Conservation (phyloP, 2,329 filamentous ascomycete genomes). For the Monilinia vaccinii-corymbosi region DNA sequence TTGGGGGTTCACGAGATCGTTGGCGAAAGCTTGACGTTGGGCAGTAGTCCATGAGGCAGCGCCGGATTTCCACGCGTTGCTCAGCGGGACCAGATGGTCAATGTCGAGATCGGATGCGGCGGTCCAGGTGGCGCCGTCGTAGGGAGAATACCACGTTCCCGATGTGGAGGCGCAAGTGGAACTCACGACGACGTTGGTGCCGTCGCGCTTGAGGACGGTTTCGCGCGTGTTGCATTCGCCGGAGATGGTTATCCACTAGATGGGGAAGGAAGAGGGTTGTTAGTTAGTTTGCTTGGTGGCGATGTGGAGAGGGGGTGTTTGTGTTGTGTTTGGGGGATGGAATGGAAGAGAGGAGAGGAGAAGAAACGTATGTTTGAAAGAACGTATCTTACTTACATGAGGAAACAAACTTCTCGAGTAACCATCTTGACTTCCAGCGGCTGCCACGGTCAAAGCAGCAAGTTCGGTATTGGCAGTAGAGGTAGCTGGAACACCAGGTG, state of each 20-base stretch:
- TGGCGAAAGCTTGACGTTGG: slow-evolving; percentile 61
- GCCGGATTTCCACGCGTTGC: slow-evolving; percentile 70
- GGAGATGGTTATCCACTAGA: slow-evolving; percentile 40
- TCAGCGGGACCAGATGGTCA: slow-evolving; percentile 74
- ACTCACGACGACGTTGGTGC: slow-evolving; percentile 49
- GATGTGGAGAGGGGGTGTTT: background rate
- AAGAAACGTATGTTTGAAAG: background rate
- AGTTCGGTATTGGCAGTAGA: slow-evolving; percentile 50
- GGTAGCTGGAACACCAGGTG: slow-evolving; percentile 54
- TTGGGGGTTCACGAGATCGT: slow-evolving; percentile 67
- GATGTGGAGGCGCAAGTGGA: slow-evolving; percentile 52
- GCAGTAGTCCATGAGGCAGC: slow-evolving; percentile 63
- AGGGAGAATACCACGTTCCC: slow-evolving; percentile 62
- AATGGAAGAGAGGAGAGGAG: background rate
- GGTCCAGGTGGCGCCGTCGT: slow-evolving; percentile 65
- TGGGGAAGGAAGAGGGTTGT: background rate
- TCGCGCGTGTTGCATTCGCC: slow-evolving; percentile 66
- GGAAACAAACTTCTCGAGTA: slow-evolving; percentile 63
- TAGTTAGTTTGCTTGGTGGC: background rate
- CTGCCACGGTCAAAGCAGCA: slow-evolving; percentile 46
- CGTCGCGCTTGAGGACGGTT: slow-evolving; percentile 65
- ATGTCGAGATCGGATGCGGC: slow-evolving; percentile 65
- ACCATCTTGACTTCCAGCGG: slow-evolving; percentile 42
- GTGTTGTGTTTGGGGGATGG: too few relatives aligned
- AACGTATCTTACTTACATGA: slow-evolving; percentile 2